Percentiles rank a stretch among this genome's conserved stretches.
phyloP scores from a whole-genome alignment of 495 filamentous ascomycete species.

The Aspergillus baeticus region DNA sequence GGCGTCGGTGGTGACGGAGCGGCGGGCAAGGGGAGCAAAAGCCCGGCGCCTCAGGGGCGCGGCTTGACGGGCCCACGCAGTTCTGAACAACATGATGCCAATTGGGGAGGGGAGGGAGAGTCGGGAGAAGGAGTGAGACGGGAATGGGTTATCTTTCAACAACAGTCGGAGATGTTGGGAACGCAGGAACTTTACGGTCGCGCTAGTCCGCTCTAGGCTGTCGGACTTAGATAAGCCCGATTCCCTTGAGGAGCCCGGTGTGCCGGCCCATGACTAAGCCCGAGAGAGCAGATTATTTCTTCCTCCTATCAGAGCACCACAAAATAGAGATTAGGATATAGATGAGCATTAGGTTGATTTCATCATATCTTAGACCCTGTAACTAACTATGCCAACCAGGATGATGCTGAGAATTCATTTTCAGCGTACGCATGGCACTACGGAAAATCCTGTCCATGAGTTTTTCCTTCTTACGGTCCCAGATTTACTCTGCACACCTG shows the following conservation, averaged over 20 bases:
- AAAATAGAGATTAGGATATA: no score
- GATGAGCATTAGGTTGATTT: no score
- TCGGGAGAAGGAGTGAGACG: slow-evolving; percentile 18
- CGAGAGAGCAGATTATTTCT: no score
- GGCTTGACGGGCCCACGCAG: slow-evolving; percentile 42
- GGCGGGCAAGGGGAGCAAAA: slow-evolving; percentile 55
- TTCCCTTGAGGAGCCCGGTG: slow-evolving; percentile 37
- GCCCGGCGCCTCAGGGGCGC: slow-evolving; percentile 55
- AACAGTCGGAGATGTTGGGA: slow-evolving; percentile 40
- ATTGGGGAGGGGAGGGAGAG: slow-evolving; percentile 19
- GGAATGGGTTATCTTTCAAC: slow-evolving; percentile 26
- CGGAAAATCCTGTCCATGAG: no score
- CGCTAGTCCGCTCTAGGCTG: slow-evolving; percentile 20
- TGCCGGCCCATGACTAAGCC: slow-evolving; percentile 1
- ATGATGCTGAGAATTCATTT: no score
- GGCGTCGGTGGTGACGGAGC: slow-evolving; percentile 91
- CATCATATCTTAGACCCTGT: no score
- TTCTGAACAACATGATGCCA: slow-evolving; percentile 48
- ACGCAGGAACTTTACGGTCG: slow-evolving; percentile 34
- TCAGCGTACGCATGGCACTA: no score
- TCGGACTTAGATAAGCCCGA: slow-evolving; percentile 31
- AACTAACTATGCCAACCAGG: no score
- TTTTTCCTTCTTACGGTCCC: no score
- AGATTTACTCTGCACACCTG: no score
- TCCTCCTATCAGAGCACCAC: no score